Percentiles rank a stretch among this genome's conserved stretches.
Conservation (phyloP, 495 filamentous ascomycete genomes). For the Oidiodendron maius region DNA sequence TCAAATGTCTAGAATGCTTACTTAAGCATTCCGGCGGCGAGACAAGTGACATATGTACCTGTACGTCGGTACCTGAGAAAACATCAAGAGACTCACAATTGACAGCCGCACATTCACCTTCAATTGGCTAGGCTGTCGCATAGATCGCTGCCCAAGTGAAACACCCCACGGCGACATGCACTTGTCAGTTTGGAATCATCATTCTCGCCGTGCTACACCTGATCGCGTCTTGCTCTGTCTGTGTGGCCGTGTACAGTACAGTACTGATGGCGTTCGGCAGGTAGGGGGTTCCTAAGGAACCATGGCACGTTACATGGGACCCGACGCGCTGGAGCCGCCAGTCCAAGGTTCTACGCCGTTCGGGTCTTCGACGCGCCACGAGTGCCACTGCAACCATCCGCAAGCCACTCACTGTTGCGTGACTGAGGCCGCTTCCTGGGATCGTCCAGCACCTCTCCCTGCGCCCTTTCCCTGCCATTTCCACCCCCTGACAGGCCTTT, state of each 20-base stretch:
- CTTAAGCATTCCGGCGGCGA: too few species aligned
- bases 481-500: too few species aligned
- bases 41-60: too few species aligned
- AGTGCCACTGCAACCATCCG: conserved; percentile 5
- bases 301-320: conserved; percentile 12
- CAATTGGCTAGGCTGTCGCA: not conserved
- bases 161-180: not conserved
- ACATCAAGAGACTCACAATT: not conserved
- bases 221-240: not conserved
- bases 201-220: too few species aligned
- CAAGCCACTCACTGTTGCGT: not conserved
- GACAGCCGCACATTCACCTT: not conserved
- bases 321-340: not conserved
- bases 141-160: not conserved
- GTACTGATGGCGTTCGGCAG: not conserved
- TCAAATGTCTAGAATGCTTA: too few species aligned
- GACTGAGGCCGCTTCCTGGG: not conserved
- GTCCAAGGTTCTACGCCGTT: not conserved
- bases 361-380: not conserved
- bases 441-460: not conserved
- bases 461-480: not conserved
- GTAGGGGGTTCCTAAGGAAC: not conserved
- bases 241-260: not conserved
- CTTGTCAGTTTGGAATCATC: too few species aligned
- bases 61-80: too few species aligned